These are phyloP conservation scores for Umbelopsis vinacea DNA, from an alignment of 192 early-diverging fungal species.

Conservation along the genomic window DNA sequence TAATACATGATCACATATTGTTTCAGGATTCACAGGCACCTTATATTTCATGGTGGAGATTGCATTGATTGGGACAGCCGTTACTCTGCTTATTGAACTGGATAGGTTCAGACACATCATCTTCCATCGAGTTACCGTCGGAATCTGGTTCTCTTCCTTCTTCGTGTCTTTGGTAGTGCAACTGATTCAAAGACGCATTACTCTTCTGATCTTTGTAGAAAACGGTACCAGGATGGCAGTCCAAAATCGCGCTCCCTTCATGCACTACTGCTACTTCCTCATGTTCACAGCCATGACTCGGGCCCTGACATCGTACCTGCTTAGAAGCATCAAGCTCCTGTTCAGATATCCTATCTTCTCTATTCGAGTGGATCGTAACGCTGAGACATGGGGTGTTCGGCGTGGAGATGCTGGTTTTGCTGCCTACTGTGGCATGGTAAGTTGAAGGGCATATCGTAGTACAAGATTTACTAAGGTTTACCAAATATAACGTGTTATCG, in stretches of 20 bases:
- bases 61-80: conserved; percentile 32
- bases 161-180: conserved; percentile 40
- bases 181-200: conserved; percentile 38
- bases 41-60: conserved; percentile 43
- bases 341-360: conserved; percentile 42
- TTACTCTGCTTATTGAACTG: conserved; percentile 24
- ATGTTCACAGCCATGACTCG: conserved; percentile 45
- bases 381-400: conserved; percentile 44
- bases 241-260: conserved; percentile 31
- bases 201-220: conserved; percentile 35
- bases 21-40: conserved; percentile 39
- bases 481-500: not conserved
- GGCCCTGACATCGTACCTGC: conserved; percentile 38
- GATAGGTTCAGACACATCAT: conserved; percentile 28
- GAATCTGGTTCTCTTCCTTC: conserved; percentile 41
- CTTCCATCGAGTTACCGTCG: conserved; percentile 24
- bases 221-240: conserved; percentile 24
- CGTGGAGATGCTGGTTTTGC: conserved; percentile 43
- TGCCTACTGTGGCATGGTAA: conserved; percentile 46
- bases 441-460: not conserved
- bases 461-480: too few relatives aligned
- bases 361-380: conserved; percentile 40
- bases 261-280: conserved; percentile 45
- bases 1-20: not conserved
- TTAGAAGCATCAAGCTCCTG: conserved; percentile 36